Evolutionary conservation across 805 yeast species (phyloP), one percentile per base, ranked within the genome.

Genomic region (Nakazawaea siamensis): DNA sequence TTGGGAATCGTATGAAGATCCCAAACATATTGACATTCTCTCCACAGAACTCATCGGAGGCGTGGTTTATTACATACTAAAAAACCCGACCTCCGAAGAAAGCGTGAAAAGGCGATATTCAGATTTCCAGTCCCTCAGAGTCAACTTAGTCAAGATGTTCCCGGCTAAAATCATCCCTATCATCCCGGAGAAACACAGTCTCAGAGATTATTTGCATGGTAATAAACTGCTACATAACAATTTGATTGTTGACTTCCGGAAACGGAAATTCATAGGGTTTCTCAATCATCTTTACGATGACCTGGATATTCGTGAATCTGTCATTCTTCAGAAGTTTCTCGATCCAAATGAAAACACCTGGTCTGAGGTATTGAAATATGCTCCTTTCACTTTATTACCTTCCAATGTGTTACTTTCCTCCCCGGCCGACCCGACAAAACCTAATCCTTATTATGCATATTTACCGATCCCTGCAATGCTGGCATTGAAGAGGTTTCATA

Each of bases 161-260:
- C 98, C 97, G 4, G 76, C 94, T 4, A 58, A 83, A n/a, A 72
- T 92, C 9, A 75, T 92, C 8, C 97, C 99, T 3, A 96, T 97
- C 1, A 85, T 92, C n/a, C 98, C 98, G 0, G 82, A 80, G 51
- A 83, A 82, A 49, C 92, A 82, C 42, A 66, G 77, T 2, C 43
- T 73, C 12, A 57, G 70, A 29, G 55, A 64, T 18, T 64, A 60
- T 38, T 44, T 66, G 31, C 46, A 59, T 34, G 57, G 48, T 36
- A 39, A 57, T 33, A 54, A 57, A 31, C 68, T 63, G 40, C 36
- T 53, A 6, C 46, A 48, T 30, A 54, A 64, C 30, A 43, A 49
- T 26, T 41, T 56, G 14, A 39, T 59, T 14, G 66, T 73, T n/a
- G 70, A 68, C 40, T 59, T 67, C 49, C 58, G 80, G 34, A 65